Evolutionary conservation across 2,329 filamentous ascomycete species (phyloP).

Genomic region (Aureobasidium sp.): DNA sequence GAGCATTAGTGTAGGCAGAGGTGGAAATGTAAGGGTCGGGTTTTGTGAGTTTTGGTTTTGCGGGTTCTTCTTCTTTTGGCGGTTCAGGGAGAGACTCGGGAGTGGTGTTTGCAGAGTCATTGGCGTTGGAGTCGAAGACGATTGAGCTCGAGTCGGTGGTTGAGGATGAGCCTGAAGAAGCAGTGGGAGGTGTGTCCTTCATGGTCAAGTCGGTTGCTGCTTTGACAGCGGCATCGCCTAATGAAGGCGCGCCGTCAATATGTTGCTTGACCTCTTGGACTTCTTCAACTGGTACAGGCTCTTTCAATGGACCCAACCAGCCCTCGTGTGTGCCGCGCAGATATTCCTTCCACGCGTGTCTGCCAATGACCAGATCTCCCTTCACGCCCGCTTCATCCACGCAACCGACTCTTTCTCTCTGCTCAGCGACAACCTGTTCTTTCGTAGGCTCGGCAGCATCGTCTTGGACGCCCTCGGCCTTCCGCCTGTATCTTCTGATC

Average conservation of each 20-base stretch:
- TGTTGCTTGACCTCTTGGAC: slow-evolving; percentile 17
- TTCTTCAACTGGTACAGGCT: slow-evolving; percentile 38
- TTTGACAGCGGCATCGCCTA: slow-evolving; percentile 25
- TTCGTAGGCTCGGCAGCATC: slow-evolving; percentile 47
- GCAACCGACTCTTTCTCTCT: slow-evolving; percentile 61
- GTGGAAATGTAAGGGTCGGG: slow-evolving; percentile 68
- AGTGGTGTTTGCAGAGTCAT: slow-evolving; percentile 2
- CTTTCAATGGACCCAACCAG: slow-evolving; percentile 79
- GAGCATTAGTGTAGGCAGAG: slow-evolving; percentile 61
- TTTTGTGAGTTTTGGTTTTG: slow-evolving; percentile 49
- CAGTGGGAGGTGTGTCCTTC: slow-evolving; percentile 2
- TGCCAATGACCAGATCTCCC: slow-evolving; percentile 82
- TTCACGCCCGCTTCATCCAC: slow-evolving; percentile 64
- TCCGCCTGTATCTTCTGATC: slow-evolving; percentile 60
- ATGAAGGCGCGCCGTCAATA: slow-evolving; percentile 20
- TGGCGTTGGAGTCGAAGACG: slow-evolving; percentile 19
- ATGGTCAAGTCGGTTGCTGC: slow-evolving; percentile 19
- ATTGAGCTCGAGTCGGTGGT: slow-evolving; percentile 9
- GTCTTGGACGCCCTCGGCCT: slow-evolving; percentile 51
- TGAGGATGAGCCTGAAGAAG: slow-evolving; percentile 28
- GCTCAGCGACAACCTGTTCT: slow-evolving; percentile 51
- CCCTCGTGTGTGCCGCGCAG: slow-evolving; percentile 88
- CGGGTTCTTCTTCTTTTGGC: slow-evolving; percentile 33
- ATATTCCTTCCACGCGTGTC: slow-evolving; percentile 97
- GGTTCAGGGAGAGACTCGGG: slow-evolving; percentile 19